Conservation (phyloP, 2,329 filamentous ascomycete genomes). For the Diaporthe velutina region DNA sequence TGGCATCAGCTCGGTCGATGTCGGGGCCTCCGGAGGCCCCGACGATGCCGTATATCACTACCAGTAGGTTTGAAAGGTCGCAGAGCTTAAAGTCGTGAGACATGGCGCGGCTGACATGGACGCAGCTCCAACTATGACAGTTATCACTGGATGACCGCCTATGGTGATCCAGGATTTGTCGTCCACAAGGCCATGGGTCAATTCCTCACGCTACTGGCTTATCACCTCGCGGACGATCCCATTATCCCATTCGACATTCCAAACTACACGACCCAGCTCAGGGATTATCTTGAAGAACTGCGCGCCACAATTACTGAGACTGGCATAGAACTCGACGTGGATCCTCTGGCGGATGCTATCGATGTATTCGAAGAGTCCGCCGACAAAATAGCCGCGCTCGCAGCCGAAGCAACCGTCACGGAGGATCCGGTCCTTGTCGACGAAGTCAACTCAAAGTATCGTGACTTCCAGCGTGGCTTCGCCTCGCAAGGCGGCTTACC, state of each 20-base stretch:
- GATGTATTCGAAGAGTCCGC: constrained; percentile 1
- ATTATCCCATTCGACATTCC: background rate
- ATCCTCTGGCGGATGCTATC: constrained; percentile 5
- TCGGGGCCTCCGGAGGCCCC: background rate
- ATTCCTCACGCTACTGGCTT: constrained; percentile 6
- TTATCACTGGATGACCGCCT: constrained; percentile 89
- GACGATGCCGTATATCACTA: constrained; percentile 15
- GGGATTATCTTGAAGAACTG: constrained; percentile 1
- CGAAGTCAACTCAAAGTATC: constrained; percentile 18
- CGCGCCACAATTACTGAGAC: background rate
- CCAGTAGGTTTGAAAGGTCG: background rate
- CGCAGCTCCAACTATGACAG: constrained; percentile 95
- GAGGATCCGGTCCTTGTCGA: background rate
- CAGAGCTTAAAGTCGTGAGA: background rate
- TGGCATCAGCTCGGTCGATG: constrained; percentile 6
- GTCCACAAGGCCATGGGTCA: constrained; percentile 25
- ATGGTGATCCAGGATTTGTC: constrained; percentile 75
- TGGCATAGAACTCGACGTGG: constrained; percentile 3
- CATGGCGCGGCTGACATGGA: constrained; percentile 71
- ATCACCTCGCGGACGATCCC: constrained; percentile 6
- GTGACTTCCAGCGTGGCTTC: constrained; percentile 25
- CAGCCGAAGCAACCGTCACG: background rate
- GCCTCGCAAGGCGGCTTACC: constrained; percentile 14
- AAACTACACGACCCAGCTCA: background rate
- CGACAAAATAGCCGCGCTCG: background rate